phyloP scores from a whole-genome alignment of 208 protist genomes.

The Leishmania braziliensis region DNA sequence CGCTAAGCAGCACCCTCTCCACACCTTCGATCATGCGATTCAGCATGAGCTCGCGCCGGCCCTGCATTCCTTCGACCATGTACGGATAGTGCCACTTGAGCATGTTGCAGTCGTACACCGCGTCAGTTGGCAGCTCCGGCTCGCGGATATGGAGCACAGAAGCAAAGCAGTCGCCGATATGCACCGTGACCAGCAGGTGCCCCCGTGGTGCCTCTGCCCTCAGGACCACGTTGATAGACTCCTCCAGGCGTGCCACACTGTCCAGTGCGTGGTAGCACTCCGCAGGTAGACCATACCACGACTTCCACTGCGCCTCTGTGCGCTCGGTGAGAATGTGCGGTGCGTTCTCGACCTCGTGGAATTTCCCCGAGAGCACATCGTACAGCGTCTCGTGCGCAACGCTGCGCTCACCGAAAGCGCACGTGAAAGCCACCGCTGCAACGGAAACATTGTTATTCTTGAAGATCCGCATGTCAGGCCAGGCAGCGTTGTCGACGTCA shows the following conservation, averaged over 20 bases:
- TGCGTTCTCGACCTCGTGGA: conserved; percentile 33
- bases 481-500: conserved; percentile 30
- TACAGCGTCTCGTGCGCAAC: conserved; percentile 65
- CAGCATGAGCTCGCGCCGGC: conserved; percentile 70
- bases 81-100: conserved; percentile 89
- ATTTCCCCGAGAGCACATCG: conserved; percentile 49
- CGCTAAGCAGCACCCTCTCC: conserved; percentile 70
- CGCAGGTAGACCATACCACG: conserved; percentile 67
- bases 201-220: conserved; percentile 48
- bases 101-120: conserved; percentile 81
- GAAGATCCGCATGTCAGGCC: conserved; percentile 65
- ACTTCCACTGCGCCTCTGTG: conserved; percentile 55
- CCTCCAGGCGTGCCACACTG: conserved; percentile 72
- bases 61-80: conserved; percentile 65
- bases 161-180: conserved; percentile 85
- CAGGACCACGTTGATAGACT: conserved; percentile 73
- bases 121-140: conserved; percentile 68
- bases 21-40: conserved; percentile 84
- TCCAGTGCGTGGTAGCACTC: conserved; percentile 70
- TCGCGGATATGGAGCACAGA: conserved; percentile 78
- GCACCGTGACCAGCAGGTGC: conserved; percentile 85
- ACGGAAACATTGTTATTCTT: conserved; percentile 84
- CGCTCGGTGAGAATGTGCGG: conserved; percentile 56
- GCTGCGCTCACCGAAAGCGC: conserved; percentile 59
- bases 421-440: conserved; percentile 83